Conservation (phyloP, 176 grass and related monocot genomes). For the Oryza glaberrima region DNA sequence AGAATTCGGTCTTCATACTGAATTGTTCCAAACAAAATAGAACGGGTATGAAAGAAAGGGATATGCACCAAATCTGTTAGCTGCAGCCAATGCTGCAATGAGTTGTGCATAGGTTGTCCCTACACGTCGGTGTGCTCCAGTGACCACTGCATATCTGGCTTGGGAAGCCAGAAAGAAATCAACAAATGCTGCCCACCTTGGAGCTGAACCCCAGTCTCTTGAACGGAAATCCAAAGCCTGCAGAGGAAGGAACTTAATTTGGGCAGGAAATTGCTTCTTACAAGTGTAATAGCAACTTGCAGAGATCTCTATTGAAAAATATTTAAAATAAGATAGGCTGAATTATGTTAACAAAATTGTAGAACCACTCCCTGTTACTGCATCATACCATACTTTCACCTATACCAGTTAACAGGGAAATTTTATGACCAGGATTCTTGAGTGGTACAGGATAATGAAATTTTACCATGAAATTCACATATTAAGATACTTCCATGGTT, state of each 20-base stretch:
- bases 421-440: slow-evolving; percentile 1
- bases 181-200: slow-evolving; percentile 83
- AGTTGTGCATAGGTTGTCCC: slow-evolving; percentile 84
- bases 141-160: slow-evolving; percentile 65
- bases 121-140: slow-evolving; percentile 79
- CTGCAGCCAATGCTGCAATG: slow-evolving; percentile 72
- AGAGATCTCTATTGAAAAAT: background rate
- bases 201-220: slow-evolving; percentile 86
- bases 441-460: background rate
- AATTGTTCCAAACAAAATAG: background rate
- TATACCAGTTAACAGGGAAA: background rate
- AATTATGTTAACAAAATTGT: background rate
- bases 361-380: background rate
- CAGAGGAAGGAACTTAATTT: slow-evolving; percentile 13
- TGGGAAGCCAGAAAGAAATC: slow-evolving; percentile 91
- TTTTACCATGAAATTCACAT: background rate
- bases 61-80: slow-evolving; percentile 63
- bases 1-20: background rate
- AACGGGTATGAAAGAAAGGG: background rate
- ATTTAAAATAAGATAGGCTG: background rate
- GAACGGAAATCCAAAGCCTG: slow-evolving; percentile 62
- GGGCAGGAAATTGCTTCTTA: background rate
- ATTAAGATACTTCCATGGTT: background rate
- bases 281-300: background rate
- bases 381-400: background rate